These are phyloP conservation scores for Kwoniella mangroviensis DNA, from an alignment of 768 basidiomycete species.

Conservation along the genomic window DNA sequence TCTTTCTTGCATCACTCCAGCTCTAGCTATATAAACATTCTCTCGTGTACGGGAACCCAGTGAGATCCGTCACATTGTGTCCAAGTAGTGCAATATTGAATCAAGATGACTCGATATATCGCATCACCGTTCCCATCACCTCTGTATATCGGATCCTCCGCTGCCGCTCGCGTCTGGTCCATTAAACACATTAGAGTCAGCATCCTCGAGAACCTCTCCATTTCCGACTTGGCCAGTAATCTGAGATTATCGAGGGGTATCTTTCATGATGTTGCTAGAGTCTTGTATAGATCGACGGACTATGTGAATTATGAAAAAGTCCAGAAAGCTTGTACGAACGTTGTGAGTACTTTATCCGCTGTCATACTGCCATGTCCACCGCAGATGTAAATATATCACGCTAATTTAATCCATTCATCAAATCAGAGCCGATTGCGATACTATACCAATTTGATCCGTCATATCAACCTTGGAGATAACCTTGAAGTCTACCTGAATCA, in stretches of 20 bases:
- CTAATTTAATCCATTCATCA: no score
- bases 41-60: no score
- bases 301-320: background rate
- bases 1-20: background rate
- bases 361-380: no score
- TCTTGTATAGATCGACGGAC: background rate
- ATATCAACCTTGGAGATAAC: background rate
- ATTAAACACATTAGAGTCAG: background rate
- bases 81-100: background rate
- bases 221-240: background rate
- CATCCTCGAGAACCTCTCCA: background rate
- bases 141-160: background rate
- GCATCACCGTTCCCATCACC: background rate
- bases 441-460: background rate
- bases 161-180: conserved; percentile 4
- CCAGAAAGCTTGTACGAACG: background rate
- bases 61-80: no score
- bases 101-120: background rate
- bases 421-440: background rate
- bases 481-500: background rate
- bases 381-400: no score
- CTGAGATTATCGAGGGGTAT: background rate
- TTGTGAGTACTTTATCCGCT: background rate
- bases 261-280: background rate
- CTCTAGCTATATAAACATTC: background rate